Base-by-base conservation (phyloP, 768 basidiomycete species). In the Artomyces pyxidatus region DNA sequence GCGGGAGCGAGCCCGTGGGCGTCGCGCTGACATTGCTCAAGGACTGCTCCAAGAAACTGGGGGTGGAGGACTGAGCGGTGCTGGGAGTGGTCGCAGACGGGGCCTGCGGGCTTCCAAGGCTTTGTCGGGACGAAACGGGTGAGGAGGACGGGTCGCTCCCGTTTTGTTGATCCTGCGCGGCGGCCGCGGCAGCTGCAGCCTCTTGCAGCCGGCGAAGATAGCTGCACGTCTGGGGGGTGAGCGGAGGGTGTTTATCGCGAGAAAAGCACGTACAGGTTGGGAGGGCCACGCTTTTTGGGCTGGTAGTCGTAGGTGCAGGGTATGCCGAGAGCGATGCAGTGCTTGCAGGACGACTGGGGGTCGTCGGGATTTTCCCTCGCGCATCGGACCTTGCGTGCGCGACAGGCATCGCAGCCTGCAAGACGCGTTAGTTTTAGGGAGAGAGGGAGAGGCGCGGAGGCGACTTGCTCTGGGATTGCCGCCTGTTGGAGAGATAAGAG, bases 281-380 rank as follows among this genome's bases (percentile, higher is more conserved):
- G 92, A 3, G 92, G 92, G 0, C 92, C 92, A 48, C 92, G 73
- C 66, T 94, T 94, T 73, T 92, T 92, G 17, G 92, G 92, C 62
- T 88, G 86, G 63, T 94, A 94, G 61, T 90, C 86, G 58, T 93
- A 95, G 1, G 87, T 91, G 64, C 92, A 93, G 5, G 81, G 77
- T 42, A 92, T 85, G 17, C 81, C 84, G 43, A 93, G 78, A 0
- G 84, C 76, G 57, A 85, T 72, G 63, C 89, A 93, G 61, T 92
- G 89, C 62, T 88, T 91, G 84, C 89, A 92, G 7, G 84, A 74
- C 55, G 80, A 80, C 64, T 83, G 85, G 9, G 77, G 71, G 61
- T 87, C 85, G 54, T 87, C 85, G 22, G 81, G 77, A 57, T 83
- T 83, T 60, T 91, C 89, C 53, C 84, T 73, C 6, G 84, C 83